Percentiles rank a stretch among this genome's conserved stretches.
phyloP scores from a whole-genome alignment of 148 eudicot species.

The Camellia granthamiana region DNA sequence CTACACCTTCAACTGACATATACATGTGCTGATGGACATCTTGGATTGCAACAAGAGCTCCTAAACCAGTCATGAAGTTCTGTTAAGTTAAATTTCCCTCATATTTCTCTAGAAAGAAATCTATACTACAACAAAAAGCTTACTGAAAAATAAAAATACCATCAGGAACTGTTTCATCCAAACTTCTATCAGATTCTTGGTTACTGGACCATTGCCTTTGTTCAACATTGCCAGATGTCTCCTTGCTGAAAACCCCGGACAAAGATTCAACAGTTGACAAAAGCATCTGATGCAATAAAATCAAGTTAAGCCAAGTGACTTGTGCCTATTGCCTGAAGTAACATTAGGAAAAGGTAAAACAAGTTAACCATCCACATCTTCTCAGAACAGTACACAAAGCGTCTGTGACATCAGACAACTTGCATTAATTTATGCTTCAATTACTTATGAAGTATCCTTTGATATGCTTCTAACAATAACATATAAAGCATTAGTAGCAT shows the following conservation, averaged over 20 bases:
- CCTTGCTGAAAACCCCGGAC: constrained; percentile 45
- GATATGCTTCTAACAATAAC: neutral
- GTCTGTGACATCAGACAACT: neutral
- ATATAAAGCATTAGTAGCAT: neutral
- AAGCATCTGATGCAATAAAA: constrained; percentile 56
- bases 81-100: constrained; percentile 11
- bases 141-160: constrained; percentile 46
- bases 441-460: neutral
- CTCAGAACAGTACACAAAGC: neutral
- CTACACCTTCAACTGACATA: constrained; percentile 58
- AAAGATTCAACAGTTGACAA: constrained; percentile 54
- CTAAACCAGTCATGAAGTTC: constrained; percentile 34
- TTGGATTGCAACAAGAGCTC: constrained; percentile 83
- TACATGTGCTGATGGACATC: constrained; percentile 89
- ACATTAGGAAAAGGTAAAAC: neutral
- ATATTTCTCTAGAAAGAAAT: constrained; percentile 13
- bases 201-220: constrained; percentile 33
- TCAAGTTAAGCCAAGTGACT: constrained; percentile 10
- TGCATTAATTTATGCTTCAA: neutral
- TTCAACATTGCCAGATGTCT: constrained; percentile 27
- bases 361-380: neutral
- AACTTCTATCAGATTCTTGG: constrained; percentile 46
- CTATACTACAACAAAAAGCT: constrained; percentile 15
- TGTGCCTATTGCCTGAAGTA: constrained; percentile 7
- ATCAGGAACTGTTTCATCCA: constrained; percentile 58